phyloP scores from a whole-genome alignment of 1,284 basidiomycete species.

The Fomitopsis pinicola region DNA sequence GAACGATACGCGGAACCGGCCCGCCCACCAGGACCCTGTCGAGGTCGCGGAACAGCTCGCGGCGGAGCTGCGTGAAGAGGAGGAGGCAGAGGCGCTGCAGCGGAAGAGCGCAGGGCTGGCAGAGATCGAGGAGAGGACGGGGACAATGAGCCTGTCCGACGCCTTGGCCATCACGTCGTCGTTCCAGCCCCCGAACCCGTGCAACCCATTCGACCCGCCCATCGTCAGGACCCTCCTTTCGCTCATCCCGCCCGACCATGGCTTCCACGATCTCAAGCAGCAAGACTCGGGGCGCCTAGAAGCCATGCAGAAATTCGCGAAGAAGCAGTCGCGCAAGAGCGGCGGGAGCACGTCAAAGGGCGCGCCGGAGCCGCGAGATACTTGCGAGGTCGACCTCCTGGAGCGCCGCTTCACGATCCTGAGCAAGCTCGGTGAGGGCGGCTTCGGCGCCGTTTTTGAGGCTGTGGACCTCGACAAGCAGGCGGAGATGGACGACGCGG shows the following conservation, averaged over 20 bases:
- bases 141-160: constrained; percentile 58
- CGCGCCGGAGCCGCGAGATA: constrained; percentile 34
- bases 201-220: constrained; percentile 78
- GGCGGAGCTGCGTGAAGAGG: constrained; percentile 29
- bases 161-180: constrained; percentile 54
- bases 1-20: constrained; percentile 24
- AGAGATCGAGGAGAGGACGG: constrained; percentile 50
- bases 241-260: constrained; percentile 58
- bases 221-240: constrained; percentile 67
- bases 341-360: constrained; percentile 43
- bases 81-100: constrained; percentile 24
- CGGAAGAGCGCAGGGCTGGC: constrained; percentile 15
- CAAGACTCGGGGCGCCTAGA: constrained; percentile 59
- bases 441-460: constrained; percentile 92
- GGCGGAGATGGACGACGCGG: constrained; percentile 34
- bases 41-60: constrained; percentile 37
- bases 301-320: constrained; percentile 60
- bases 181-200: constrained; percentile 80
- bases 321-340: constrained; percentile 46
- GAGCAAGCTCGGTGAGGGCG: constrained; percentile 94
- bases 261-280: constrained; percentile 62
- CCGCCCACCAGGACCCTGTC: constrained; percentile 41
- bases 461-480: constrained; percentile 55
- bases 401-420: constrained; percentile 65
- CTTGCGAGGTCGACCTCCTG: constrained; percentile 48